phyloP scores from a whole-genome alignment of 2,329 filamentous ascomycete species.

The Chaetomium olivaceum region DNA sequence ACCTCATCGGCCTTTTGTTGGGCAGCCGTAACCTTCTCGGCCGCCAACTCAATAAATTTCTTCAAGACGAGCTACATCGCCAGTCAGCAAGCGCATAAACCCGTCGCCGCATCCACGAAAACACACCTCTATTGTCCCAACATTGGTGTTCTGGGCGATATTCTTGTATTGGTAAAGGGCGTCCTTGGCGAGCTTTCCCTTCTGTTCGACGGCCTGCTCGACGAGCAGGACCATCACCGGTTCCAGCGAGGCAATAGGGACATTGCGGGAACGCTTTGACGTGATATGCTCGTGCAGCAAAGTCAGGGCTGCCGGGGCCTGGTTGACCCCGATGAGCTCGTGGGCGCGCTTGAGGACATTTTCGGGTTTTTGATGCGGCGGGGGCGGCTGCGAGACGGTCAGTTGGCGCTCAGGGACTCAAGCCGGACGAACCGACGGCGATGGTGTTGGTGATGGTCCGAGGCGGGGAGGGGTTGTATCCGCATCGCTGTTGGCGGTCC shows the following conservation, averaged over 20 bases:
- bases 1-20: constrained; percentile 96
- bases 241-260: constrained; percentile 92
- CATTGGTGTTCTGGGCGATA: constrained; percentile 98
- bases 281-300: constrained; percentile 99
- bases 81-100: constrained; percentile 8
- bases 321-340: constrained; percentile 97
- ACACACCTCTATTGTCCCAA: constrained; percentile 87
- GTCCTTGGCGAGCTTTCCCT: constrained; percentile 98
- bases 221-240: constrained; percentile 98
- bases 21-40: constrained; percentile 92
- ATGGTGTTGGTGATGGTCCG: constrained; percentile 5
- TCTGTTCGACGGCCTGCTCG: constrained; percentile 92
- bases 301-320: constrained; percentile 86
- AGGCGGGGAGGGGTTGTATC: constrained; percentile 21
- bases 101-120: not conserved
- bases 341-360: constrained; percentile 98
- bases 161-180: constrained; percentile 99
- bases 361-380: constrained; percentile 95
- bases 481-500: not conserved
- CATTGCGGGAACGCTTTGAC: constrained; percentile 96
- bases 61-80: constrained; percentile 76
- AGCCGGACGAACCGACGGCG: constrained; percentile 13
- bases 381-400: constrained; percentile 66
- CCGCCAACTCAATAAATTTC: constrained; percentile 95
- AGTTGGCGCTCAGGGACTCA: constrained; percentile 19